Evolutionary conservation across 768 basidiomycete species (phyloP), one percentile per base, ranked within the genome.

Genomic region (Suillus subalutaceus): DNA sequence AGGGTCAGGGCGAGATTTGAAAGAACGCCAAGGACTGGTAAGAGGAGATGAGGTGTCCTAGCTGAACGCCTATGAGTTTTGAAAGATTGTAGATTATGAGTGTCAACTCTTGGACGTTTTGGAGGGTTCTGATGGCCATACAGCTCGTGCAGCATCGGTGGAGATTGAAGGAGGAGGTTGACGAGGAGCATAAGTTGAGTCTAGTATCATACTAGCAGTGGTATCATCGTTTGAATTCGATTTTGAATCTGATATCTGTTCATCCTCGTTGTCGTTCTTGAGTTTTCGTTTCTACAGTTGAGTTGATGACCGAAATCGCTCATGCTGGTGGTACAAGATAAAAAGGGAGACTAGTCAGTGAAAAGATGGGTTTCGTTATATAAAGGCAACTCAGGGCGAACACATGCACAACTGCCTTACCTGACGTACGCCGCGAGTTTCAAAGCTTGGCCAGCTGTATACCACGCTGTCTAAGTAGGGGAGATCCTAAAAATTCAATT

Each of bases 261-360:
- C 77, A 56, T 83, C 82, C 65, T 90, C 87, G 37, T 74, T 63
- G 74, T 85, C 85, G 0, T 88, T 84, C 79, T 92, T 92, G 71
- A 90, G 87, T 78, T 92, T 92, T 70, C 90, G 87, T 78, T 92
- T 74, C 87, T 84, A 74, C 82, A 81, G 83, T 84, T 77, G 63
- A 75, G 61, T 79, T 84, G 83, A 69, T 88, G 85, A 71, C 85
- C 82, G 69, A 87, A 82, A 82, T 88, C 83, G 80, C 89, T 87
- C 88, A 90, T 90, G 62, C 35, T 56, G 35, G 53, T 56, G 20
- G 53, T 32, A 10, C 3, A 6, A 32, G 53, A 55, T 56, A 66
- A 70, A 68, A 68, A 68, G 57, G 63, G 53, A 55, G 53, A 8
- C 30, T 18, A 32, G 9, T 32, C 44, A 48, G 41, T 43, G 66